Evolutionary conservation across 2,329 filamentous ascomycete species (phyloP).

Genomic region (Pseudogymnoascus sp.): DNA sequence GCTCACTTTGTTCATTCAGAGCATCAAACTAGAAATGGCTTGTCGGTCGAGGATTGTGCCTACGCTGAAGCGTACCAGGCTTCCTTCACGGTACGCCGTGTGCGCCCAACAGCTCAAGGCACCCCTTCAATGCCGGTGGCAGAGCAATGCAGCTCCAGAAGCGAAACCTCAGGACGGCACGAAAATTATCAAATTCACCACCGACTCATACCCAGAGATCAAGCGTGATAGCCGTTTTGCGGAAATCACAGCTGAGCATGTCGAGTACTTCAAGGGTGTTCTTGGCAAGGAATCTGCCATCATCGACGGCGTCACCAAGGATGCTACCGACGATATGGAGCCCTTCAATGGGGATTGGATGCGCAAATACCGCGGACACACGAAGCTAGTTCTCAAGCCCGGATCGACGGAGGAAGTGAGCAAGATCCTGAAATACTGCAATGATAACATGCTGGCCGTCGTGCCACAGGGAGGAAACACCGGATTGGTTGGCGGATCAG

Average conservation of each 20-base stretch:
- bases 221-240: constrained; percentile 72
- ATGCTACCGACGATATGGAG: constrained; percentile 73
- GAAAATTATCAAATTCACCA: constrained; percentile 63
- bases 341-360: constrained; percentile 98
- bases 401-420: constrained; percentile 80
- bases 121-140: background rate
- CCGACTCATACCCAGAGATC: constrained; percentile 76
- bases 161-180: constrained; percentile 24
- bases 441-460: constrained; percentile 82
- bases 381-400: constrained; percentile 79
- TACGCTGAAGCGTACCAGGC: background rate
- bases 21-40: constrained; percentile 6
- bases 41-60: constrained; percentile 8
- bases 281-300: constrained; percentile 72
- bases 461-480: constrained; percentile 97
- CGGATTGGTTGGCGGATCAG: constrained; percentile 86
- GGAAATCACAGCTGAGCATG: constrained; percentile 67
- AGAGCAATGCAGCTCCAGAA: constrained; percentile 23
- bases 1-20: background rate
- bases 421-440: constrained; percentile 88
- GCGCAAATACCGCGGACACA: constrained; percentile 93
- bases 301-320: constrained; percentile 71
- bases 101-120: constrained; percentile 17
- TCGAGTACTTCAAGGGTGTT: constrained; percentile 73
- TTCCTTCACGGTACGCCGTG: background rate